Evolutionary conservation across 1,284 basidiomycete genomes (phyloP), one percentile per base, ranked within the genome.

Genomic region (Porogramme epimiltina): DNA sequence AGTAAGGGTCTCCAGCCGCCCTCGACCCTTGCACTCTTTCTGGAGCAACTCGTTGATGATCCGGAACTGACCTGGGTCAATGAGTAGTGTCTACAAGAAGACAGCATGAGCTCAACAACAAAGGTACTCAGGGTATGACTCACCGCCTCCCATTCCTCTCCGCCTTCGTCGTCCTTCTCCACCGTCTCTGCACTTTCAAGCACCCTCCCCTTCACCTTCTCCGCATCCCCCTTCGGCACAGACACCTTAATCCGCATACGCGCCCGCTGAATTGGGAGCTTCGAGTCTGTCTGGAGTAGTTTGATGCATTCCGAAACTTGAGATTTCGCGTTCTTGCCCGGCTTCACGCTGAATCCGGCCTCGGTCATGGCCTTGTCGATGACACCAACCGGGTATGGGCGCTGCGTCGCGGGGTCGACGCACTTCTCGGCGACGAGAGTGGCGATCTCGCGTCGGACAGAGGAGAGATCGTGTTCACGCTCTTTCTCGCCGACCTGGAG

Each of bases 341-440:
- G 81, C 65, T 93, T 91, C 34, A 97, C 88, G 60, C 91, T 95
- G 71, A 91, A 97, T 11, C 95, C 95, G 5, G 93, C 87, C 68
- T 98, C 95, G 22, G 84, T 76, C 93, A 99, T 96, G 0, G 95
- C 95, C 73, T 98, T 99, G 67, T 99, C 97, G 56, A 99, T 93
- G 78, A 99, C 94, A 19, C 92, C 90, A 41, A 96, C 93, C 2
- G 95, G 90, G 69, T 98, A 95, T 4, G 95, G 94, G 22, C 87
- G 78, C 65, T 94, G 87, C 3, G 93, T 96, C 3, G 78, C 72
- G 1, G 96, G 97, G 65, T 99, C 95, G 31, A 98, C 94, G 53
- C 92, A 97, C 77, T 95, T 95, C 71, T 95, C 93, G 1, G 94
- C 87, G 3, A 99, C 93, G 39, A 94, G 82, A 0, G 93, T 97